These are phyloP conservation scores for Cystobasidium pallidum DNA, from an alignment of 1,284 basidiomycete species.

Conservation along the genomic window DNA sequence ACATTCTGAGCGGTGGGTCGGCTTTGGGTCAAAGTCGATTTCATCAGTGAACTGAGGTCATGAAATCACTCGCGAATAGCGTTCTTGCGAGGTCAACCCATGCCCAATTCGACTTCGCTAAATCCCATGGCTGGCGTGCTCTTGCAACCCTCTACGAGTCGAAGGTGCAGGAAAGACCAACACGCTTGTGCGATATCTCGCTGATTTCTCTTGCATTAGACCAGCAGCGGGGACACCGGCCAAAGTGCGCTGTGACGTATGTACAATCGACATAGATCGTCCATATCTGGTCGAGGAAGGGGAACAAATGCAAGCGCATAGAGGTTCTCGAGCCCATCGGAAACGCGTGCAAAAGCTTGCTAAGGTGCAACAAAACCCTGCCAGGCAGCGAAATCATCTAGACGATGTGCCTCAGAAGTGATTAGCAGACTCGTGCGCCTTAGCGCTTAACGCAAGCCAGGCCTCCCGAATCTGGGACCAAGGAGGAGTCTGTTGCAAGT, in stretches of 20 bases:
- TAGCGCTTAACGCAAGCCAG: no score
- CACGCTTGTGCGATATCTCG: no score
- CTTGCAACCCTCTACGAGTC: neutral
- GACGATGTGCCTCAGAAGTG: no score
- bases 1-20: slow-evolving; percentile 46
- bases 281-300: slow-evolving; percentile 40
- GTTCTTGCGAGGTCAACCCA: neutral
- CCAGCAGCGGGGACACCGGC: neutral
- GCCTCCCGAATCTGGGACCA: no score
- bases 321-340: slow-evolving; percentile 26
- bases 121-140: slow-evolving; percentile 5
- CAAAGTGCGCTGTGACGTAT: slow-evolving; percentile 29
- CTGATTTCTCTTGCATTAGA: neutral
- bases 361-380: neutral
- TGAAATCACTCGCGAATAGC: neutral
- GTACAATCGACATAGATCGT: slow-evolving; percentile 20
- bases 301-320: slow-evolving; percentile 28
- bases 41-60: neutral
- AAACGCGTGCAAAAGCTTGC: slow-evolving; percentile 28
- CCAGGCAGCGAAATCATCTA: neutral
- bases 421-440: no score
- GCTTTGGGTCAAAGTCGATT: neutral
- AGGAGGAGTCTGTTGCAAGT: no score
- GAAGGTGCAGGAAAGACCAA: neutral
- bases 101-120: slow-evolving; percentile 11